phyloP scores from a whole-genome alignment of 106 monocot genomes.

The Gastrodia elata region DNA sequence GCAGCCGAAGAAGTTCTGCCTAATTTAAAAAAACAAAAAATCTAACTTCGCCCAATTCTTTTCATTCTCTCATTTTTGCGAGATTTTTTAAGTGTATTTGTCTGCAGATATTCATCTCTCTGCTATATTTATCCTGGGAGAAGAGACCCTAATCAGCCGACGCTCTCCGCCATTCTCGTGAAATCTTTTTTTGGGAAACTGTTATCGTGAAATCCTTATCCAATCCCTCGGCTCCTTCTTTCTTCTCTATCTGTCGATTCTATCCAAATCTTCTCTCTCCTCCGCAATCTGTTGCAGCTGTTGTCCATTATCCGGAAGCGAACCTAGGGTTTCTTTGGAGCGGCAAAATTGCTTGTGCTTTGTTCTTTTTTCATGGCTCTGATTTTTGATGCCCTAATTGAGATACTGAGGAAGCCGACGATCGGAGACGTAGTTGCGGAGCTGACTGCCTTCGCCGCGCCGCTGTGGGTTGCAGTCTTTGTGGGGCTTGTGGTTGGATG shows the following conservation, averaged over 20 bases:
- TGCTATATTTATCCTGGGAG: neutral
- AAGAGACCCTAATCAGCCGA: neutral
- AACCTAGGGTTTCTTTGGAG: neutral
- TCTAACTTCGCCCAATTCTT: neutral
- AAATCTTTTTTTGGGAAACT: too few species aligned
- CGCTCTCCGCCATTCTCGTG: neutral
- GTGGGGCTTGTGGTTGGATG: conserved; percentile 67
- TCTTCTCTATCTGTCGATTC: neutral
- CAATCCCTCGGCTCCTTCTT: neutral
- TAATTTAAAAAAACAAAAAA: neutral
- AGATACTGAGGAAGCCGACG: conserved; percentile 40
- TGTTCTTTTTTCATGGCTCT: conserved; percentile 31
- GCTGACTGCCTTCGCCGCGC: conserved; percentile 45
- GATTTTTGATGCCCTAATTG: conserved; percentile 34
- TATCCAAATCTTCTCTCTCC: conserved; percentile 3
- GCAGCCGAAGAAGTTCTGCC: neutral
- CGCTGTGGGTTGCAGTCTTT: conserved; percentile 50
- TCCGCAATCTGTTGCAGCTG: neutral
- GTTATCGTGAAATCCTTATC: conserved; percentile 18
- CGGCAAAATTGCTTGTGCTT: neutral
- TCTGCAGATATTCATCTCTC: neutral
- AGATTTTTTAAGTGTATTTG: neutral
- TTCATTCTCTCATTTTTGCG: neutral
- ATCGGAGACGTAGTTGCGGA: conserved; percentile 30
- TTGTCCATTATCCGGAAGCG: neutral